Percentiles rank a stretch among this genome's conserved stretches.
These are phyloP conservation scores for Aspergillus sp. DNA, from an alignment of 2,329 filamentous ascomycete genomes.

Conservation along the genomic window DNA sequence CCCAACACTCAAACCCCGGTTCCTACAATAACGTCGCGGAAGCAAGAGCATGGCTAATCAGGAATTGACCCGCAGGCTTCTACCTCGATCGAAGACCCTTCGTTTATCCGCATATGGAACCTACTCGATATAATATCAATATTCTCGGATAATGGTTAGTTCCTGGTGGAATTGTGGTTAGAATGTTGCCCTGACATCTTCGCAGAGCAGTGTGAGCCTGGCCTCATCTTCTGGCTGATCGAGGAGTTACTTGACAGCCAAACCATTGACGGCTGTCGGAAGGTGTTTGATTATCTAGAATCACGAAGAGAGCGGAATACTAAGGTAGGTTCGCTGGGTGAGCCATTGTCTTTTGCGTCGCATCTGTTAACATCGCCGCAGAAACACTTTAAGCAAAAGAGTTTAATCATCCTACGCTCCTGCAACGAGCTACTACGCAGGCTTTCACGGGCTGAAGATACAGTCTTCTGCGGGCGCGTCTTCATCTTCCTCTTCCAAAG, in stretches of 20 bases:
- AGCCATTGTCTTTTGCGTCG: background rate
- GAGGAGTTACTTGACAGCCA: conserved; percentile 96
- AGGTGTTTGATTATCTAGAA: conserved; percentile 92
- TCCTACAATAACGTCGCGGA: background rate
- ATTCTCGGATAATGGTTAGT: conserved; percentile 77
- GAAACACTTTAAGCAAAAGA: conserved; percentile 77
- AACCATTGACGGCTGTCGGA: conserved; percentile 86
- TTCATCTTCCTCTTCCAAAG: conserved; percentile 99
- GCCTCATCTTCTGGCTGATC: conserved; percentile 83
- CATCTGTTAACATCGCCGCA: conserved; percentile 31
- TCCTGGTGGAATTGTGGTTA: conserved; percentile 22
- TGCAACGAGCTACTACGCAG: conserved; percentile 95
- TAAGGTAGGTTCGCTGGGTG: conserved; percentile 50
- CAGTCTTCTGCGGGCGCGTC: conserved; percentile 93
- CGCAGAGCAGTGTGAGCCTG: conserved; percentile 66
- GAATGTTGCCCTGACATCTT: conserved; percentile 23
- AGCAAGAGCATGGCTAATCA: conserved; percentile 15
- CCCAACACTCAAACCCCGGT: too few relatives aligned
- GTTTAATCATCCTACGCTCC: conserved; percentile 83
- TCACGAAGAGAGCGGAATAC: conserved; percentile 87
- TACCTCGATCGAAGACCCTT: conserved; percentile 72
- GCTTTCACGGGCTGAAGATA: conserved; percentile 93
- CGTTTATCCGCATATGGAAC: conserved; percentile 87
- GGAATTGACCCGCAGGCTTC: conserved; percentile 57
- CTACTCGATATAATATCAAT: conserved; percentile 88